Conservation (phyloP, 78 protist genomes). For the Bodo saltans region DNA sequence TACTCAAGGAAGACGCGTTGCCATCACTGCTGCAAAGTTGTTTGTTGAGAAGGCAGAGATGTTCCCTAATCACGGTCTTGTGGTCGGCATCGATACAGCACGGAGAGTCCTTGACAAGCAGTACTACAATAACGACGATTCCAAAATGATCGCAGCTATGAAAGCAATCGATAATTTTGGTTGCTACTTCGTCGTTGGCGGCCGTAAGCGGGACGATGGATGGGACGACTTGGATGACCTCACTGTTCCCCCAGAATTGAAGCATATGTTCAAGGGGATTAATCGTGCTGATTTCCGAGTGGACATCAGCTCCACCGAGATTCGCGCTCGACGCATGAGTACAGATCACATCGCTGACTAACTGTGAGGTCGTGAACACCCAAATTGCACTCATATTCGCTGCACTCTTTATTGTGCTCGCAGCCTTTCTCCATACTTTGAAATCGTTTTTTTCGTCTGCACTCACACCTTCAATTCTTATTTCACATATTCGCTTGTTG, state of each 20-base stretch:
- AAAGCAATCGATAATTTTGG: neutral
- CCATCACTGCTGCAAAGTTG: neutral
- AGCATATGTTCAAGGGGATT: neutral
- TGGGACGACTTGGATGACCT: neutral
- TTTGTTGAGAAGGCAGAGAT: neutral
- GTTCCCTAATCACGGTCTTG: conserved; percentile 2
- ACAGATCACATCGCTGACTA: too few relatives aligned
- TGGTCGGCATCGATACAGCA: conserved; percentile 2
- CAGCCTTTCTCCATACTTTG: too few relatives aligned
- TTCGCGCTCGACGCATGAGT: neutral
- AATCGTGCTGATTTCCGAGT: neutral
- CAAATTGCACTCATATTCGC: too few relatives aligned
- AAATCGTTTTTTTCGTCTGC: too few relatives aligned
- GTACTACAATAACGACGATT: neutral
- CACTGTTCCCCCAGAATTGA: neutral
- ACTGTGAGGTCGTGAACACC: too few relatives aligned
- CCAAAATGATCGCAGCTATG: neutral
- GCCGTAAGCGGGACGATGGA: neutral
- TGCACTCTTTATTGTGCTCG: too few relatives aligned
- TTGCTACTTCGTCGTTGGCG: conserved; percentile 11
- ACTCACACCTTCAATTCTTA: too few relatives aligned
- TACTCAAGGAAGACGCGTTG: neutral
- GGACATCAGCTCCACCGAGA: conserved; percentile 3
- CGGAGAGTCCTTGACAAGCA: neutral
- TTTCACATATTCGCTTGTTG: too few relatives aligned